A percentile compares a stretch with the other conserved stretches of the same genome.
Conservation (phyloP, 371 early-diverging fungal species). For the Actinomucor elegans region DNA sequence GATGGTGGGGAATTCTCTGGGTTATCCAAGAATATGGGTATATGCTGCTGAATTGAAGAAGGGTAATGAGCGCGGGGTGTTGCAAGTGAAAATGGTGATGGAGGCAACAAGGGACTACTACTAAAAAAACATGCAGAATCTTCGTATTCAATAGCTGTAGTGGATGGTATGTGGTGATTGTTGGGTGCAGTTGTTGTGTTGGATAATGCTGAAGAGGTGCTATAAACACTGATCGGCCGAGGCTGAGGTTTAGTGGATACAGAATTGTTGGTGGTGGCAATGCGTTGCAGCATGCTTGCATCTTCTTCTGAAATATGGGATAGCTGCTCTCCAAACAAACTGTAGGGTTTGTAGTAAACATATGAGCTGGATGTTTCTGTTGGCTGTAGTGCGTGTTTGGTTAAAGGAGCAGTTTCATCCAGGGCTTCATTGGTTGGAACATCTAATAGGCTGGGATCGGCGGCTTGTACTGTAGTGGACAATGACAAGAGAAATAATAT, state of each 20-base stretch:
- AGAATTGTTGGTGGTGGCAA: slow-evolving; percentile 17
- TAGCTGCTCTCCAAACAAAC: slow-evolving; percentile 39
- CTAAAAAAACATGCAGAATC: slow-evolving; percentile 5
- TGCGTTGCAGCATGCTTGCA: slow-evolving; percentile 33
- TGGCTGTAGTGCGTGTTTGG: slow-evolving; percentile 20
- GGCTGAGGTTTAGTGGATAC: slow-evolving; percentile 7
- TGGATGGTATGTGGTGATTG: background rate
- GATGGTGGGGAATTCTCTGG: slow-evolving; percentile 10
- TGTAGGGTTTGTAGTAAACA: slow-evolving; percentile 39
- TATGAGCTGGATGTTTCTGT: slow-evolving; percentile 7
- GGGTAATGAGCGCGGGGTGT: background rate
- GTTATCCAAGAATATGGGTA: too few species aligned
- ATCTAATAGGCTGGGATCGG: slow-evolving; percentile 25
- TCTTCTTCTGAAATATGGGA: slow-evolving; percentile 51
- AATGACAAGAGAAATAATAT: slow-evolving; percentile 35
- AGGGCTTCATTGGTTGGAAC: slow-evolving; percentile 1
- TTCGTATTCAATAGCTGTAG: slow-evolving; percentile 1
- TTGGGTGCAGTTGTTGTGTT: background rate
- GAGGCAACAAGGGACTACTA: too few species aligned
- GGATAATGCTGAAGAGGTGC: background rate
- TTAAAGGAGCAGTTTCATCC: slow-evolving; percentile 17
- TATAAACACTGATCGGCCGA: slow-evolving; percentile 6
- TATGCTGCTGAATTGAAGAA: background rate
- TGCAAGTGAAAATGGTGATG: background rate
- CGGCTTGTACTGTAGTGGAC: slow-evolving; percentile 38